phyloP scores from a whole-genome alignment of 768 basidiomycete genomes.

The Megacollybia marginata region DNA sequence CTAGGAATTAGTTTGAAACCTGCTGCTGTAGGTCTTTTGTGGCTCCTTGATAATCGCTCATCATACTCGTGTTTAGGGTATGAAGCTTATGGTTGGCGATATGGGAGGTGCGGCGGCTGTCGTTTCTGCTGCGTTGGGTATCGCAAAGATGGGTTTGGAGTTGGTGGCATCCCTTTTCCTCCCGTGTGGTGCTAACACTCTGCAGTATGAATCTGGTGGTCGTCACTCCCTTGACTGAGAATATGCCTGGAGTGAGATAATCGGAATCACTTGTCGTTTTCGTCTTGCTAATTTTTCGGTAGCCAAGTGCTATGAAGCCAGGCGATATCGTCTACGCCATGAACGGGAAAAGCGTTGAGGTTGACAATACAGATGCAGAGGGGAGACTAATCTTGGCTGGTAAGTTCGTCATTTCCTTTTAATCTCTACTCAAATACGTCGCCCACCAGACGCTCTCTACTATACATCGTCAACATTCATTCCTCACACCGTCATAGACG shows the following conservation, averaged over 20 bases:
- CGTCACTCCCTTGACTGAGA: slow-evolving; percentile 73
- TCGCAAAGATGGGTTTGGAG: slow-evolving; percentile 79
- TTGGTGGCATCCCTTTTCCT: slow-evolving; percentile 24
- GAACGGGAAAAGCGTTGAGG: slow-evolving; percentile 83
- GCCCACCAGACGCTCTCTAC: slow-evolving; percentile 78
- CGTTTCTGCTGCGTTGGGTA: slow-evolving; percentile 62
- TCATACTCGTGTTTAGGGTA: slow-evolving; percentile 36
- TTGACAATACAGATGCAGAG: slow-evolving; percentile 86
- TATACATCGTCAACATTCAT: slow-evolving; percentile 73
- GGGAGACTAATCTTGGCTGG: slow-evolving; percentile 72
- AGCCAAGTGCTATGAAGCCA: slow-evolving; percentile 61
- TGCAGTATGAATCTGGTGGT: slow-evolving; percentile 68
- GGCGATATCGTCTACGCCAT: slow-evolving; percentile 86
- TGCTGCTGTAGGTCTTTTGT: slow-evolving; percentile 37
- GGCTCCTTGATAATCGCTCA: background rate
- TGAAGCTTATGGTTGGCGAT: slow-evolving; percentile 83
- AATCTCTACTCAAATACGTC: background rate
- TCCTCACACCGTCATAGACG: slow-evolving; percentile 78
- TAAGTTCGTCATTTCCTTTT: slow-evolving; percentile 16
- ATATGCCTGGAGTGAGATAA: slow-evolving; percentile 64
- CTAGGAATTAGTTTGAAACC: slow-evolving; percentile 77
- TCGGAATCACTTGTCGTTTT: background rate
- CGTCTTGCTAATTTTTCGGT: slow-evolving; percentile 15
- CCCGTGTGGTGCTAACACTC: background rate
- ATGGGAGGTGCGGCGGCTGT: slow-evolving; percentile 89